phyloP scores from a whole-genome alignment of 108 stramenopile genomes.

The Phaeodactylum tricornutum region DNA sequence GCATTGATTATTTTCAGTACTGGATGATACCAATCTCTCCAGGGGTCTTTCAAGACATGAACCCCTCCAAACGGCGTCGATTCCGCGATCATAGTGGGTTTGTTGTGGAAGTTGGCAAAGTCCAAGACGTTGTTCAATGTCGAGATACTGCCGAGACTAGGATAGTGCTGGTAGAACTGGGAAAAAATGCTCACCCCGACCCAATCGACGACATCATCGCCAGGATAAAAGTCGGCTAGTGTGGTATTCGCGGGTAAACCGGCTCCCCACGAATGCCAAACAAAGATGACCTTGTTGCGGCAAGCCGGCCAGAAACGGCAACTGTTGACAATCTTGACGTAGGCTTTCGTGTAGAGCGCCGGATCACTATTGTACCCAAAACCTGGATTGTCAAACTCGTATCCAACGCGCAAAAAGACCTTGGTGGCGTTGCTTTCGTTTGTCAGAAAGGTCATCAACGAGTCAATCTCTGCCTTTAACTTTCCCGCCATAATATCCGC shows the following conservation, averaged over 20 bases:
- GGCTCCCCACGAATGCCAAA: conserved; percentile 86
- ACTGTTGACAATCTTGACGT: conserved; percentile 39
- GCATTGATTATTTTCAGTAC: conserved; percentile 55
- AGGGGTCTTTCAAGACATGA: conserved; percentile 41
- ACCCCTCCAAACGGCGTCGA: conserved; percentile 86
- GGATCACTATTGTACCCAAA: conserved; percentile 65
- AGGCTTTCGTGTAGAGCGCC: conserved; percentile 38
- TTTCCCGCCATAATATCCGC: conserved; percentile 41
- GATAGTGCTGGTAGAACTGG: conserved; percentile 33
- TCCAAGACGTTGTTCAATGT: conserved; percentile 61
- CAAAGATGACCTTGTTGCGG: conserved; percentile 37
- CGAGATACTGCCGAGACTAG: conserved; percentile 19
- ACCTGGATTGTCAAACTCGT: conserved; percentile 75
- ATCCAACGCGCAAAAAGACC: conserved; percentile 67
- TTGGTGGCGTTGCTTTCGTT: conserved; percentile 20
- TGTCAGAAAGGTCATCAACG: conserved; percentile 33
- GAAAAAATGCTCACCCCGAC: conserved; percentile 75
- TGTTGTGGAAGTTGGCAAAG: conserved; percentile 42
- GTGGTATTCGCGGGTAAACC: conserved; percentile 24
- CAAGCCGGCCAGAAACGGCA: conserved; percentile 18
- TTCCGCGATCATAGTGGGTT: conserved; percentile 86
- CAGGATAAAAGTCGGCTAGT: conserved; percentile 58
- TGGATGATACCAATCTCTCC: conserved; percentile 73
- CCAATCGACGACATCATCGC: conserved; percentile 74
- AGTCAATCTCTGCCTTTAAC: conserved; percentile 40